phyloP scores from a whole-genome alignment of 176 grass and related monocot species.

The Zea mays region DNA sequence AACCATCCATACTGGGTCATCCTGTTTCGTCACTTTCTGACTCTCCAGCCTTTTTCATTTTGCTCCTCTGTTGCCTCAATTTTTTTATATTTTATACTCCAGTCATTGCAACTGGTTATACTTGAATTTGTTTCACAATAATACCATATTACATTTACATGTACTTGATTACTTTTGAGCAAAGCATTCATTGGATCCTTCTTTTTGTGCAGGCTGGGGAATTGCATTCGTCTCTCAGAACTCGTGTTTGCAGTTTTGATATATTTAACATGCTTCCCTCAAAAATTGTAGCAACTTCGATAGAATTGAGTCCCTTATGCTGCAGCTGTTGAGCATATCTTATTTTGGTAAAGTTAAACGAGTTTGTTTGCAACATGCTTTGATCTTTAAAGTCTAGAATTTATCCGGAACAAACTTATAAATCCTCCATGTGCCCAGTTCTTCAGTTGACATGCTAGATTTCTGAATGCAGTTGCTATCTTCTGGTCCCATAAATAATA shows the following conservation, averaged over 20 bases:
- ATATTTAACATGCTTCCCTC: background rate
- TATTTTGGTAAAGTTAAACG: background rate
- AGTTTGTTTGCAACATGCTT: background rate
- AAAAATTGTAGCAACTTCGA: background rate
- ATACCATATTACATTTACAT: too few species aligned
- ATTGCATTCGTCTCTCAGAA: background rate
- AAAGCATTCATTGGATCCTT: background rate
- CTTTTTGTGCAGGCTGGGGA: background rate
- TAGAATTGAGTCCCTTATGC: background rate
- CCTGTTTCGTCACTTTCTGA: background rate
- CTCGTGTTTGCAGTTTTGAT: background rate
- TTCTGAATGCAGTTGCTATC: background rate
- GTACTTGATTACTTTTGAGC: background rate
- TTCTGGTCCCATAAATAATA: constrained; percentile 19
- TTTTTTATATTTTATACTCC: background rate
- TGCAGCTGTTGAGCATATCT: background rate
- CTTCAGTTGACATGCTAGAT: background rate
- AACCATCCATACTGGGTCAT: background rate
- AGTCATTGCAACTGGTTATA: background rate
- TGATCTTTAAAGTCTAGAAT: background rate
- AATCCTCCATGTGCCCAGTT: constrained; percentile 4
- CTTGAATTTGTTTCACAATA: background rate
- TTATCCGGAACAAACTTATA: background rate
- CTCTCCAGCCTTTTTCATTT: background rate
- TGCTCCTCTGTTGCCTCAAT: background rate